Evolutionary conservation across 169 alveolate species (phyloP).

Genomic region (Plasmodium coatneyi): DNA sequence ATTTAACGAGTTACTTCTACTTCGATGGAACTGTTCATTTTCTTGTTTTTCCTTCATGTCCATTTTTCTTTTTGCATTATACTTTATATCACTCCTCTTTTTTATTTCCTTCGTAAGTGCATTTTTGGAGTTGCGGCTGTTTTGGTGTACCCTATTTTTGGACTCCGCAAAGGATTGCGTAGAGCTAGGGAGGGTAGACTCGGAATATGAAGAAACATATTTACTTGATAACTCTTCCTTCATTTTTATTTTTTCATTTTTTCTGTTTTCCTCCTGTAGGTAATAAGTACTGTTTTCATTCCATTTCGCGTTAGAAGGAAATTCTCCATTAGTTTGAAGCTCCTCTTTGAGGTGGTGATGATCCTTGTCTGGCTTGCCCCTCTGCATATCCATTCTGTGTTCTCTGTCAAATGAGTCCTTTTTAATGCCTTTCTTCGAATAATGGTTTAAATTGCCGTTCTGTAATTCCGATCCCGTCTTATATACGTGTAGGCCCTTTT

Average conservation of each 20-base stretch:
- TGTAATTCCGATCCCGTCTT: conserved; percentile 17
- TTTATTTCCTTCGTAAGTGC: background rate
- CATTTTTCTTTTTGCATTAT: background rate
- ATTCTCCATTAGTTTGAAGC: background rate
- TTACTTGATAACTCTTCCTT: conserved; percentile 37
- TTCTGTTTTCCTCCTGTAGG: background rate
- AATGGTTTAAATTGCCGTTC: background rate
- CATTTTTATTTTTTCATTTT: conserved; percentile 1
- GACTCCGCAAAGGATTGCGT: background rate
- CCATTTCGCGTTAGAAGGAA: background rate
- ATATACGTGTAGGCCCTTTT: background rate
- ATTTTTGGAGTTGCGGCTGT: background rate
- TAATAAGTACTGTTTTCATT: background rate
- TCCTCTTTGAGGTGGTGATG: background rate
- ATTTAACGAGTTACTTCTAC: background rate
- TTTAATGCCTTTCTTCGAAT: conserved; percentile 9
- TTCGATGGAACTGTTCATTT: background rate
- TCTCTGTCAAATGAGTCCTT: background rate
- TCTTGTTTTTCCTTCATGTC: background rate
- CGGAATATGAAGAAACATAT: conserved; percentile 29
- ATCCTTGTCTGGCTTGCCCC: background rate
- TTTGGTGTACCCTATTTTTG: background rate
- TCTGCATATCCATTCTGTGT: background rate
- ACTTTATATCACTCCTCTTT: background rate
- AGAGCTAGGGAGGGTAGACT: background rate